Evolutionary conservation across 306 rosid species (phyloP).

Genomic region (Astragalus glycyphyllos): DNA sequence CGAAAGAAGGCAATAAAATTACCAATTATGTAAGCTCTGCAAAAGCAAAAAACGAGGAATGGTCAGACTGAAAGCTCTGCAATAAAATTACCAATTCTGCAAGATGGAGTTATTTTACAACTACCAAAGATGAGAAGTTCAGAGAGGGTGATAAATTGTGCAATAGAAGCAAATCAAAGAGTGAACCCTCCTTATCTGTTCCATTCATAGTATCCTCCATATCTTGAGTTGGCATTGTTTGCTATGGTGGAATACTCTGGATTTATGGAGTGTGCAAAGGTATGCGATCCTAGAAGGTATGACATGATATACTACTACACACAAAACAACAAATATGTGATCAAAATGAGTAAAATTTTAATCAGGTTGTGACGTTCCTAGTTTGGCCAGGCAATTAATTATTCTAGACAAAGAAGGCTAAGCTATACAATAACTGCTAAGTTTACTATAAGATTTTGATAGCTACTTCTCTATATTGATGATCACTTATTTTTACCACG

Average conservation of each 20-base stretch:
- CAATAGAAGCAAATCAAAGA: slow-evolving; percentile 28
- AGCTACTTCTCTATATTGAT: slow-evolving; percentile 20
- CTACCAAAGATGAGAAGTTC: slow-evolving; percentile 25
- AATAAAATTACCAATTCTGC: too few relatives aligned
- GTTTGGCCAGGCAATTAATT: slow-evolving; percentile 10
- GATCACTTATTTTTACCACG: not conserved
- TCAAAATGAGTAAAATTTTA: slow-evolving; percentile 15
- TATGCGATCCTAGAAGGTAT: slow-evolving; percentile 85
- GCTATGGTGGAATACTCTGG: slow-evolving; percentile 58
- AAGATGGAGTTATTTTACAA: slow-evolving; percentile 16
- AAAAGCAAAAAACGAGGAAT: slow-evolving; percentile 45
- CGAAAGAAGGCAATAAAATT: slow-evolving; percentile 93
- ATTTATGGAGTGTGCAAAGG: slow-evolving; percentile 69
- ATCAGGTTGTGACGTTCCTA: slow-evolving; percentile 17
- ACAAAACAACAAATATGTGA: slow-evolving; percentile 10
- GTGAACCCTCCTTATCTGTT: slow-evolving; percentile 52
- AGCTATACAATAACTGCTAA: not conserved
- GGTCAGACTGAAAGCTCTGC: slow-evolving; percentile 43
- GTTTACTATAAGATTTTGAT: slow-evolving; percentile 5
- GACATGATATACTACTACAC: slow-evolving; percentile 85
- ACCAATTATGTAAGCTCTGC: slow-evolving; percentile 90
- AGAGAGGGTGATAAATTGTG: slow-evolving; percentile 3
- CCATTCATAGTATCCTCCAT: slow-evolving; percentile 90
- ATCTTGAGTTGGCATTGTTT: slow-evolving; percentile 60
- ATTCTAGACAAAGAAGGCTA: not conserved